phyloP scores from a whole-genome alignment of 1,284 basidiomycete genomes.

The Cystobasidium pallidum region DNA sequence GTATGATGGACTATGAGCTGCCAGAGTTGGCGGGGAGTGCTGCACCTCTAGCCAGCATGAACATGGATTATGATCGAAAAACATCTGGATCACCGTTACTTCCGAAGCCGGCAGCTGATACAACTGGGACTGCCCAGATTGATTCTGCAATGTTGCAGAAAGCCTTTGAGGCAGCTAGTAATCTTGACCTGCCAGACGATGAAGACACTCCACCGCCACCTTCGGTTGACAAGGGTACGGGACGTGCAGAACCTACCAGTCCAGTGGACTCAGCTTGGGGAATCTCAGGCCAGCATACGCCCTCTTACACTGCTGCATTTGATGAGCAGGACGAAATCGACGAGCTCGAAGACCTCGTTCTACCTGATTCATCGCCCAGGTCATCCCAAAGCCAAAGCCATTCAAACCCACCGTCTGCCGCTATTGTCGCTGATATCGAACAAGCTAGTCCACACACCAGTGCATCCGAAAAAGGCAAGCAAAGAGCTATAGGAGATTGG shows the following conservation, averaged over 20 bases:
- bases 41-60: background rate
- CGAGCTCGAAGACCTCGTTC: background rate
- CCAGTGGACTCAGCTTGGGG: slow-evolving; percentile 11
- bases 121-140: too few relatives aligned
- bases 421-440: background rate
- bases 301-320: background rate
- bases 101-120: background rate
- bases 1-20: slow-evolving; percentile 4
- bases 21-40: background rate
- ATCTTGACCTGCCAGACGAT: background rate
- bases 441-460: background rate
- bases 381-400: background rate
- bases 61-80: background rate
- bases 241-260: background rate
- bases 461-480: background rate
- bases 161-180: background rate
- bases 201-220: background rate
- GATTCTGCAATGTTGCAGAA: background rate
- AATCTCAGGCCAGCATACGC: slow-evolving; percentile 11
- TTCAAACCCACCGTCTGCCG: background rate
- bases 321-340: slow-evolving; percentile 25
- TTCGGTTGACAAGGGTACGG: background rate
- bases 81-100: background rate
- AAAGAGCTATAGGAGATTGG: background rate
- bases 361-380: background rate